Evolutionary conservation across 2,329 filamentous ascomycete genomes (phyloP).

Genomic region (Coniella lustricola): DNA sequence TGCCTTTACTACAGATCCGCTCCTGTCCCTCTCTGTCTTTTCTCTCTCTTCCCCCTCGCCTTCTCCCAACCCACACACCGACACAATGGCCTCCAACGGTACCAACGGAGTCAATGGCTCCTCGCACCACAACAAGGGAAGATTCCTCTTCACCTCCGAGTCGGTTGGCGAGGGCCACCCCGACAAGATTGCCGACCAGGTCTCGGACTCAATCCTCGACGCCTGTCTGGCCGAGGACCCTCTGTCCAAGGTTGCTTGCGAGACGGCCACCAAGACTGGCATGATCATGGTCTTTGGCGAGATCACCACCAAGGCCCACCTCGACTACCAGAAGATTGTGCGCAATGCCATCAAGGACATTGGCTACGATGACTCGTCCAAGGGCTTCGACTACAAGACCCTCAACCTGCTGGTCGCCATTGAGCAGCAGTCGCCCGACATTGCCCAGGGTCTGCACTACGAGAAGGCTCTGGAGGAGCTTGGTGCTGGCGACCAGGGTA

Average conservation of each 20-base stretch:
- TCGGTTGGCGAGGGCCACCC: slow-evolving; percentile 87
- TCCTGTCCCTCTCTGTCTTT: not conserved
- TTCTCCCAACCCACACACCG: not conserved
- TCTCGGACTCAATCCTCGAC: slow-evolving; percentile 97
- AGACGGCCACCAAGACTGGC: slow-evolving; percentile 99
- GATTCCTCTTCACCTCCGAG: slow-evolving; percentile 86
- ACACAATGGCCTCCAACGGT: slow-evolving; percentile 50
- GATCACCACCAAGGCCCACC: slow-evolving; percentile 90
- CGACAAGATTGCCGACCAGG: slow-evolving; percentile 96
- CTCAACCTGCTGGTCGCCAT: slow-evolving; percentile 98
- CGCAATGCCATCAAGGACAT: slow-evolving; percentile 95
- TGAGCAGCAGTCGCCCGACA: slow-evolving; percentile 98
- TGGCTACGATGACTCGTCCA: slow-evolving; percentile 91
- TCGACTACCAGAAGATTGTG: slow-evolving; percentile 98
- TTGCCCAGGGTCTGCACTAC: slow-evolving; percentile 97
- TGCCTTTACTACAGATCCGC: not conserved
- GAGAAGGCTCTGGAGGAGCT: slow-evolving; percentile 96
- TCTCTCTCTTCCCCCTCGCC: not conserved
- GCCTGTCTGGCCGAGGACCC: slow-evolving; percentile 92
- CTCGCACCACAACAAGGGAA: slow-evolving; percentile 52
- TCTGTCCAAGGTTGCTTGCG: slow-evolving; percentile 97
- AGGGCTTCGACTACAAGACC: slow-evolving; percentile 99
- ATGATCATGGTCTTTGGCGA: slow-evolving; percentile 99
- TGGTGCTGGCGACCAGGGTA: slow-evolving; percentile 98
- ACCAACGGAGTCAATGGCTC: slow-evolving; percentile 40